Base-by-base conservation (phyloP, 129 eudicot species). In the Mikania micrantha region DNA sequence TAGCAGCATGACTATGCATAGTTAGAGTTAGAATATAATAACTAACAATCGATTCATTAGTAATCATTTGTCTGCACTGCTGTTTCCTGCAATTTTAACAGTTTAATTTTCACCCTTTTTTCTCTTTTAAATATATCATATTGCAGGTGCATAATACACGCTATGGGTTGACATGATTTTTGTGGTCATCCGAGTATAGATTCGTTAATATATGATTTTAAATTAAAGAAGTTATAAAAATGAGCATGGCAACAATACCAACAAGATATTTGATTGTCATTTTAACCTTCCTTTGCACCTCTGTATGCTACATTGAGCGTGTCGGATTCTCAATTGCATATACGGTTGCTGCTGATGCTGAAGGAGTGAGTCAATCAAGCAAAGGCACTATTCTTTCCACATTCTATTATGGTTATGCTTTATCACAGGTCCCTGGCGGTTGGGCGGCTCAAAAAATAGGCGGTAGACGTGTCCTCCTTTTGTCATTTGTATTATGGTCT, bases 371-470 rank as follows among this genome's bases (percentile, higher is more conserved):
- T 44, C 98, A 93, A 50, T 78, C 95, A 17, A 93, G 91, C 79
- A 93, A 93, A 82, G 98, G 98, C 67, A 74, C 85, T 16, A 86
- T 93, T 35, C 89, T 93, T 44, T 93, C 98, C 1, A 84, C 96
- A 21, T 93, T 93, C 63, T 93, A 88, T 60, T 93, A 88, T 32
- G 98, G 98, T 1, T 93, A 93, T 62, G 98, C 96, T 29, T 88
- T 95, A 72, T 93, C 98, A 38, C 96, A 93, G 68, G 88, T 93
- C 21, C 98, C 98, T 1, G 98, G 96, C 29, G 98, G 96, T 36
- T 93, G 96, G 96, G 95, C 87, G 34, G 98, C 98, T 60, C 96
- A 93, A 58, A 86, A 75, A 70, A 84, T 93, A 21, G 98, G 98
- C 0, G 98, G 98, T 44, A 78, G 96, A 70, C 92, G 95, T 36